These are phyloP conservation scores for Ciborinia camelliae DNA, from an alignment of 2,329 filamentous ascomycete species.

Conservation along the genomic window DNA sequence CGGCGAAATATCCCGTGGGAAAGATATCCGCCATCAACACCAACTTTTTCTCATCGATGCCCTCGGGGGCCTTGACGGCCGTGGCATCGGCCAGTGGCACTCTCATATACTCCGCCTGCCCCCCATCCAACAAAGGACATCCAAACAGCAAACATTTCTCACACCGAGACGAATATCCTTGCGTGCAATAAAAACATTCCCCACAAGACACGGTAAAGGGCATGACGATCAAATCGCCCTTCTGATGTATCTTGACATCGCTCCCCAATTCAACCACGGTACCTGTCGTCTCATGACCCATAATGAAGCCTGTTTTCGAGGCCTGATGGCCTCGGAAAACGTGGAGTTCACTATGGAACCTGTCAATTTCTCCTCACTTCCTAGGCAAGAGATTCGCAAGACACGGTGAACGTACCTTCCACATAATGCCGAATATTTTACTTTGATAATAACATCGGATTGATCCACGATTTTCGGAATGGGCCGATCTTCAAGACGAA, in stretches of 20 bases:
- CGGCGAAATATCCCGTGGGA: constrained; percentile 81
- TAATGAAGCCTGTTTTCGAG: constrained; percentile 58
- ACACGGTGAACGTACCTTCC: constrained; percentile 63
- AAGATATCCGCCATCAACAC: constrained; percentile 94
- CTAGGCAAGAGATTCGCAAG: neutral
- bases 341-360: constrained; percentile 68
- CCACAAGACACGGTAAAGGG: constrained; percentile 77
- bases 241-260: constrained; percentile 62
- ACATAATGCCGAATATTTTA: constrained; percentile 79
- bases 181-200: constrained; percentile 82
- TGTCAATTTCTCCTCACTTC: neutral
- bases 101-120: constrained; percentile 78
- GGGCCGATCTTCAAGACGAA: constrained; percentile 67
- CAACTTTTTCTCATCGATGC: constrained; percentile 69
- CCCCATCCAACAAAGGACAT: constrained; percentile 65
- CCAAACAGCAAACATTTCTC: constrained; percentile 69
- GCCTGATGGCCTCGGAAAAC: constrained; percentile 77
- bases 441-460: constrained; percentile 78
- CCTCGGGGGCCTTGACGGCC: constrained; percentile 67
- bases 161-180: constrained; percentile 76
- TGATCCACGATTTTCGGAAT: constrained; percentile 69
- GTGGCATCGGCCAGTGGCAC: constrained; percentile 80
- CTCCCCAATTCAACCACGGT: constrained; percentile 65
- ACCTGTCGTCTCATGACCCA: constrained; percentile 85
- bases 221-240: constrained; percentile 75